Percentiles rank a stretch among this genome's conserved stretches.
These are phyloP conservation scores for Olyra latifolia DNA, from an alignment of 176 grass and related monocot species.

Conservation along the genomic window DNA sequence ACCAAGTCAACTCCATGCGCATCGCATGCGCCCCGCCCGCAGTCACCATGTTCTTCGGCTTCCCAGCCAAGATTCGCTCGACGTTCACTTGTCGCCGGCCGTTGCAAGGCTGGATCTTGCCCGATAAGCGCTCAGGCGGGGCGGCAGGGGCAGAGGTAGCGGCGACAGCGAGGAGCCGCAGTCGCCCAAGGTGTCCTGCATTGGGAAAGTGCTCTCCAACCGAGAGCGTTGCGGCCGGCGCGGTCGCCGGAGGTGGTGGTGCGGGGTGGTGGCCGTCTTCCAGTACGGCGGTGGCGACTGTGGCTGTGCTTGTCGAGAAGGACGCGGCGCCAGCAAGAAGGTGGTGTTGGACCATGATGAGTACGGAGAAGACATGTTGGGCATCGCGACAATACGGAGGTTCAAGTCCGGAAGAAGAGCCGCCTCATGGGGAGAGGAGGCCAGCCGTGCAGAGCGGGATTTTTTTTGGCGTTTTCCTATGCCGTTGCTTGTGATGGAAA, in stretches of 20 bases:
- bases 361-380: neutral
- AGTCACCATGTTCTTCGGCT: slow-evolving; percentile 60
- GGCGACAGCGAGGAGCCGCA: slow-evolving; percentile 73
- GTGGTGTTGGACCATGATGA: slow-evolving; percentile 12
- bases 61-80: slow-evolving; percentile 59
- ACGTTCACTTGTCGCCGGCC: slow-evolving; percentile 51
- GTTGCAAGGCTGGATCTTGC: slow-evolving; percentile 62
- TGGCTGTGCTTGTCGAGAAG: slow-evolving; percentile 13
- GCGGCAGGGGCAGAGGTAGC: slow-evolving; percentile 18
- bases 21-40: slow-evolving; percentile 41
- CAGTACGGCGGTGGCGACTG: slow-evolving; percentile 38
- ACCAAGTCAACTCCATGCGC: slow-evolving; percentile 62
- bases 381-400: slow-evolving; percentile 46
- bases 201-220: slow-evolving; percentile 87
- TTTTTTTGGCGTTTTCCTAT: no score
- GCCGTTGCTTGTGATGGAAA: no score
- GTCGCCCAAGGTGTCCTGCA: slow-evolving; percentile 97
- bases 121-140: slow-evolving; percentile 44
- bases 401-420: slow-evolving; percentile 68
- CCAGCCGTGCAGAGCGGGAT: no score
- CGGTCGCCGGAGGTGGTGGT: slow-evolving; percentile 41
- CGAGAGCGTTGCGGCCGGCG: slow-evolving; percentile 58
- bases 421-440: slow-evolving; percentile 63
- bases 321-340: slow-evolving; percentile 12
- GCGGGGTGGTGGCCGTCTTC: slow-evolving; percentile 32